Evolutionary conservation across 2,329 filamentous ascomycete genomes (phyloP).

Genomic region (Thielaviopsis ethacetica): DNA sequence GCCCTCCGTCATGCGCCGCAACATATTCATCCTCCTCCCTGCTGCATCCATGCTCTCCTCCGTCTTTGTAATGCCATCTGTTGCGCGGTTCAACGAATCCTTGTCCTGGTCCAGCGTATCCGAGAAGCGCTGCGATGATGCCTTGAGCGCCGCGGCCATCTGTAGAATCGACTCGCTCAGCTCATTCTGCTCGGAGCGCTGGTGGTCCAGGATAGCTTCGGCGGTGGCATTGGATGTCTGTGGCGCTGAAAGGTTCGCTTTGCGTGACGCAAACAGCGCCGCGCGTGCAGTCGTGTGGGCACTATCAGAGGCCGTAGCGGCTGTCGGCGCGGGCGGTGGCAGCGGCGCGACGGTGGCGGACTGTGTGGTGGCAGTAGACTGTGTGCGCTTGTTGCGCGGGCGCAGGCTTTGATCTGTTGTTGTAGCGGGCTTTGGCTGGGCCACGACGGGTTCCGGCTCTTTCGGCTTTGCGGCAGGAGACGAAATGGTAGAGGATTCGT

Average conservation of each 20-base stretch:
- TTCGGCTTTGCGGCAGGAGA: neutral
- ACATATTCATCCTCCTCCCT: slow-evolving; percentile 56
- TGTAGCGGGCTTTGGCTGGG: neutral
- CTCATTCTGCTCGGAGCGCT: slow-evolving; percentile 67
- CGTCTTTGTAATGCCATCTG: slow-evolving; percentile 61
- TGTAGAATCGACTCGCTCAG: slow-evolving; percentile 67
- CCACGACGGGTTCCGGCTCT: neutral
- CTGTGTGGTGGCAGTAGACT: neutral
- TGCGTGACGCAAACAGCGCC: slow-evolving; percentile 7
- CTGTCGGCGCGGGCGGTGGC: neutral
- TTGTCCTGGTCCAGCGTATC: slow-evolving; percentile 55
- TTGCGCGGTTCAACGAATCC: slow-evolving; percentile 52
- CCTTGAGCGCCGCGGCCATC: slow-evolving; percentile 64
- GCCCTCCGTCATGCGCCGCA: slow-evolving; percentile 71
- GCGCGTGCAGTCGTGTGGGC: slow-evolving; percentile 4
- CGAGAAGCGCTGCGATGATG: slow-evolving; percentile 56
- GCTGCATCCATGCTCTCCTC: slow-evolving; percentile 62
- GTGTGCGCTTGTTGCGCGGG: slow-evolving; percentile 10
- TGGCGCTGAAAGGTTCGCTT: slow-evolving; percentile 19
- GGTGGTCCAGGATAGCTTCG: slow-evolving; percentile 58
- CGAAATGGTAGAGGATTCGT: slow-evolving; percentile 1
- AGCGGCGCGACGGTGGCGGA: neutral
- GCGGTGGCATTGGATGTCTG: slow-evolving; percentile 33
- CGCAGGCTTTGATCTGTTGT: neutral
- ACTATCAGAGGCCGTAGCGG: neutral